Conservation (phyloP, 2,329 filamentous ascomycete genomes). For the Kalaharituber pfeilii region DNA sequence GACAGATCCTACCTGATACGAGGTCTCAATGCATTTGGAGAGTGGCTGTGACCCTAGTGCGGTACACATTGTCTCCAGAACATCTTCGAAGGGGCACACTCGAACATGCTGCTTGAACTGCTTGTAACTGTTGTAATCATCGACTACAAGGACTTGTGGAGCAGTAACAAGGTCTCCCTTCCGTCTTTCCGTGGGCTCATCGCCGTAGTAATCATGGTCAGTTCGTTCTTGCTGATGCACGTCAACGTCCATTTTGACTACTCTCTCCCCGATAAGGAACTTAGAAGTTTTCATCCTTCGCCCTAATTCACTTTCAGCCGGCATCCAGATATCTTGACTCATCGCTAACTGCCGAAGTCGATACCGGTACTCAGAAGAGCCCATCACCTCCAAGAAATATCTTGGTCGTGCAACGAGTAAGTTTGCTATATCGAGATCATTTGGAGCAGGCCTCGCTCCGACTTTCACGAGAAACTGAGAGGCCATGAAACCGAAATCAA, state of each 20-base stretch:
- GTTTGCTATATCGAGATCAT: slow-evolving; percentile 63
- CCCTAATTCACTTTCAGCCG: slow-evolving; percentile 62
- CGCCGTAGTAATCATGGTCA: slow-evolving; percentile 33
- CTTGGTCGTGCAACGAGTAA: slow-evolving; percentile 68
- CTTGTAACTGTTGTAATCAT: slow-evolving; percentile 78
- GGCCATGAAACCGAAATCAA: slow-evolving; percentile 75
- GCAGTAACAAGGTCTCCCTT: slow-evolving; percentile 64
- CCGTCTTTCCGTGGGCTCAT: slow-evolving; percentile 41
- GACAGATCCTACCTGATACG: slow-evolving; percentile 51
- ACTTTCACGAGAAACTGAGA: slow-evolving; percentile 82
- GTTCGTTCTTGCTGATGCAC: slow-evolving; percentile 26
- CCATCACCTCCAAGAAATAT: slow-evolving; percentile 57
- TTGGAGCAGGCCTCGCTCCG: slow-evolving; percentile 82
- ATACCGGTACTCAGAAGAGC: slow-evolving; percentile 66
- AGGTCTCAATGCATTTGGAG: slow-evolving; percentile 37
- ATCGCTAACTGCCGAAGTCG: slow-evolving; percentile 62
- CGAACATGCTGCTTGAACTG: slow-evolving; percentile 73
- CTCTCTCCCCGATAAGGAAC: slow-evolving; percentile 70
- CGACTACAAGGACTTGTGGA: slow-evolving; percentile 55
- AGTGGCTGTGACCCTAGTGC: slow-evolving; percentile 7
- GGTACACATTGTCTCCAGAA: slow-evolving; percentile 63
- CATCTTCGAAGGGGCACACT: slow-evolving; percentile 77
- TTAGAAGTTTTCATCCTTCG: slow-evolving; percentile 54
- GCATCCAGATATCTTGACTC: slow-evolving; percentile 31
- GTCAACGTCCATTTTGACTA: slow-evolving; percentile 31